Evolutionary conservation across 257 asterid species (phyloP), one percentile per base, ranked within the genome.

Genomic region (Nicotiana sylvestris): DNA sequence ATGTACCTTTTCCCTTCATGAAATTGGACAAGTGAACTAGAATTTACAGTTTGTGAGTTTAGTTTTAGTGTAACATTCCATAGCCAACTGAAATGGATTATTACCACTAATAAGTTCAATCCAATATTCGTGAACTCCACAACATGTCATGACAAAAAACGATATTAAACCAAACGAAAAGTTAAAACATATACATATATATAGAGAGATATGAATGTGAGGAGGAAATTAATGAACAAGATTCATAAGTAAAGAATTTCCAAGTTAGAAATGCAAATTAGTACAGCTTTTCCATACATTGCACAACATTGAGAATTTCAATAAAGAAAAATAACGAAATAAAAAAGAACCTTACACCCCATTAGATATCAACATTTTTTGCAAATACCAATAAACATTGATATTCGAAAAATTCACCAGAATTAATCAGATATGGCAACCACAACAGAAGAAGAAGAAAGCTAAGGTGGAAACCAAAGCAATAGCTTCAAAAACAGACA

Each of bases 381-480:
- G 17, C 57, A 39, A 29, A 18, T 35, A 35, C 7, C 10, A 69
- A 69, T 4, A 29, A 68, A 35, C 30, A 1, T 32, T 35, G 5
- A 35, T 35, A 35, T 35, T 35, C 6, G 43, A 35, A 35, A 37
- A 6, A 25, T 25, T 25, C 35, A 12, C 17, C 30, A 72, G 3
- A 12, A 8, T 7, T 43, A 43, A 76, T 92, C 92, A 95, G 53
- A 93, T 65, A 53, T 87, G 94, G 86, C 97, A 90, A 5, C 99
- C 98, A 84, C 94, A 92, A 35, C 89, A 93, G 79, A 93, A 88
- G 91, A 86, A 95, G 93, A 92, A 93, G 87, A 91, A 89, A 61
- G 91, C 86, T 69, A 95, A 93, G 81, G 85, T 85, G 2, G 90
- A 82, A 17, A 90, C 90, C 18, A 95, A 85, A 55, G 86, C 86